phyloP scores from a whole-genome alignment of 2,329 filamentous ascomycete genomes.

The Pseudopithomyces maydicus region DNA sequence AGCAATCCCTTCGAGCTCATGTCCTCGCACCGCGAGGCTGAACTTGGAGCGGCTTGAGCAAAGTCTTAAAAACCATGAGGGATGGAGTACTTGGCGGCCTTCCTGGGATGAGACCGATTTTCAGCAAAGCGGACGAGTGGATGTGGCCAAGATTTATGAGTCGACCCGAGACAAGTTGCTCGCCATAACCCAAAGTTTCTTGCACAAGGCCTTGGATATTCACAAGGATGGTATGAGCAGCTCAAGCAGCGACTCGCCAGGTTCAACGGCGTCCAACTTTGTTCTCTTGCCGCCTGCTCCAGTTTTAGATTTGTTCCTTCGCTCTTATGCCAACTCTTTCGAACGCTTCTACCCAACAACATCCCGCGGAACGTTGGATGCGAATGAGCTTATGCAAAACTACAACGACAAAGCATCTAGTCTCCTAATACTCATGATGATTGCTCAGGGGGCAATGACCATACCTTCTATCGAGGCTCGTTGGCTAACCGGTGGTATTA shows the following conservation, averaged over 20 bases:
- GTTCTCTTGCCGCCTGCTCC: constrained; percentile 68
- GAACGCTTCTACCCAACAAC: constrained; percentile 70
- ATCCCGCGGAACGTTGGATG: constrained; percentile 64
- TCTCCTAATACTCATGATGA: constrained; percentile 71
- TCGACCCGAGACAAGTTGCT: constrained; percentile 70
- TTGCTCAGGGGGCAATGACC: constrained; percentile 71
- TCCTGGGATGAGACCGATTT: constrained; percentile 56
- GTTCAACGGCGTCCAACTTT: constrained; percentile 63
- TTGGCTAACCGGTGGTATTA: constrained; percentile 68
- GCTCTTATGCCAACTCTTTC: constrained; percentile 69
- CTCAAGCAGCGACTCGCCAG: constrained; percentile 52
- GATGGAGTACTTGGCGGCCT: constrained; percentile 59
- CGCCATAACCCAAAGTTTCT: constrained; percentile 72
- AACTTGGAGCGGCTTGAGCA: constrained; percentile 59
- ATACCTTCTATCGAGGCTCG: constrained; percentile 69
- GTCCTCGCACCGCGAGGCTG: constrained; percentile 56
- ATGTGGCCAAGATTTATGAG: constrained; percentile 56
- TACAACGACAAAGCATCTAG: constrained; percentile 69
- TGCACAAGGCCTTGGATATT: constrained; percentile 72
- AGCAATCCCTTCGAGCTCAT: constrained; percentile 53
- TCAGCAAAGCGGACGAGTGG: constrained; percentile 52
- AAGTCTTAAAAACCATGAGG: constrained; percentile 57
- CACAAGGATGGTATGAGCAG: constrained; percentile 59
- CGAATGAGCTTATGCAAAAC: constrained; percentile 68
- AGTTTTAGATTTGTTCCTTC: constrained; percentile 70